Conservation (phyloP, 305 asterid species). For the Caryopteris hybrid region DNA sequence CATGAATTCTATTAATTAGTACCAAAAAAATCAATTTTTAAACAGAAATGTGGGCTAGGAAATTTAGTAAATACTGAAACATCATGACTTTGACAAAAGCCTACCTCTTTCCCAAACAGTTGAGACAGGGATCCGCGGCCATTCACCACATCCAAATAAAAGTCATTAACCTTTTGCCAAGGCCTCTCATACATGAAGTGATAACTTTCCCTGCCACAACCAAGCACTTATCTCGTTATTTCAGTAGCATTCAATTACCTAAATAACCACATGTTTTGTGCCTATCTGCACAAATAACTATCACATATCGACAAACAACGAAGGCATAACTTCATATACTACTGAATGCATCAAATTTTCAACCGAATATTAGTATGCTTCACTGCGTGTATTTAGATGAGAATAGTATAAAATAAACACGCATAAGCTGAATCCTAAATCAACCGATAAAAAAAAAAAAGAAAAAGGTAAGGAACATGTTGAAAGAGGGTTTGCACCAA, state of each 20-base stretch:
- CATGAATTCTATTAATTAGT: neutral
- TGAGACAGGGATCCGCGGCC: constrained; percentile 45
- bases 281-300: neutral
- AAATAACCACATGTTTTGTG: neutral
- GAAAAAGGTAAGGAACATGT: neutral
- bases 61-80: neutral
- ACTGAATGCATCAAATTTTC: neutral
- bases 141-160: constrained; percentile 66
- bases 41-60: neutral
- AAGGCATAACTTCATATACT: neutral
- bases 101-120: constrained; percentile 65
- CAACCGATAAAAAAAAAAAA: neutral
- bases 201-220: constrained; percentile 70
- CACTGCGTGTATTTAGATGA: neutral
- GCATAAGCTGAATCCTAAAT: neutral
- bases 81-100: constrained; percentile 1
- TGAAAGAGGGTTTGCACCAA: neutral
- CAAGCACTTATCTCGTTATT: constrained; percentile 8
- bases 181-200: constrained; percentile 74
- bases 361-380: too few species aligned
- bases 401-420: neutral
- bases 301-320: neutral
- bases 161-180: constrained; percentile 63
- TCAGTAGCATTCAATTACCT: neutral
- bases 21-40: neutral